Evolutionary conservation across 2,329 filamentous ascomycete species (phyloP).

Genomic region (Beauveria bassiana): DNA sequence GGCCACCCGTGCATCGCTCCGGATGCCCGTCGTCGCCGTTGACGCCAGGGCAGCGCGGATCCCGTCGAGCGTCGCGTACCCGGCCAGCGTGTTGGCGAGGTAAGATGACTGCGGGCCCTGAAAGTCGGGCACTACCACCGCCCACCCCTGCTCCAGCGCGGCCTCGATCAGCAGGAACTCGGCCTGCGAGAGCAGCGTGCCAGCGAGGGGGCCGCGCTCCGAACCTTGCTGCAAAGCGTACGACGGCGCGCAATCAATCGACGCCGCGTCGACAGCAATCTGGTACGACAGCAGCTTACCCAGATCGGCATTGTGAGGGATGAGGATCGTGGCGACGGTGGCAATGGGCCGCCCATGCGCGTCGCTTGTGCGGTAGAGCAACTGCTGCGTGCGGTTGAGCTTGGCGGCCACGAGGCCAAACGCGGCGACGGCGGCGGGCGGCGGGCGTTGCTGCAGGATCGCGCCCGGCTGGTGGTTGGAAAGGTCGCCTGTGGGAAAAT

Average conservation of each 20-base stretch:
- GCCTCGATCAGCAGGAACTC: slow-evolving; percentile 6
- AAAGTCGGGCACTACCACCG: slow-evolving; percentile 14
- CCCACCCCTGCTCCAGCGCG: slow-evolving; percentile 5
- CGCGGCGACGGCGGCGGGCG: slow-evolving; percentile 12
- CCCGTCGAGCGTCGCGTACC: slow-evolving; percentile 2
- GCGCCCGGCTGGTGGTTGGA: background rate
- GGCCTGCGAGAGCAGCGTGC: slow-evolving; percentile 18
- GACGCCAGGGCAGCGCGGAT: slow-evolving; percentile 1
- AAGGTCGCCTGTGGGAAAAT: slow-evolving; percentile 10
- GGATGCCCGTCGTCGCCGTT: slow-evolving; percentile 16
- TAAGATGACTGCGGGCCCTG: slow-evolving; percentile 1
- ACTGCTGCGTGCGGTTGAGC: slow-evolving; percentile 20
- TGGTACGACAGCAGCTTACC: slow-evolving; percentile 33
- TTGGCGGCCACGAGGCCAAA: slow-evolving; percentile 15
- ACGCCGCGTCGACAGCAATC: slow-evolving; percentile 30
- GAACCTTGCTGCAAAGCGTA: slow-evolving; percentile 16
- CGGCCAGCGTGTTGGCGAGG: slow-evolving; percentile 7
- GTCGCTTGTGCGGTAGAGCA: slow-evolving; percentile 34
- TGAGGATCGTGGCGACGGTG: slow-evolving; percentile 30
- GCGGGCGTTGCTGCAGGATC: slow-evolving; percentile 12
- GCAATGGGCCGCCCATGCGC: slow-evolving; percentile 25
- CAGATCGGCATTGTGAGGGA: slow-evolving; percentile 23
- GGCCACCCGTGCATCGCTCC: slow-evolving; percentile 23
- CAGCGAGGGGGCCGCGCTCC: slow-evolving; percentile 25
- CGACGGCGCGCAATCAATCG: slow-evolving; percentile 26